These are phyloP conservation scores for Staphylotrichum tortipilum DNA, from an alignment of 495 filamentous ascomycete species.

Conservation along the genomic window DNA sequence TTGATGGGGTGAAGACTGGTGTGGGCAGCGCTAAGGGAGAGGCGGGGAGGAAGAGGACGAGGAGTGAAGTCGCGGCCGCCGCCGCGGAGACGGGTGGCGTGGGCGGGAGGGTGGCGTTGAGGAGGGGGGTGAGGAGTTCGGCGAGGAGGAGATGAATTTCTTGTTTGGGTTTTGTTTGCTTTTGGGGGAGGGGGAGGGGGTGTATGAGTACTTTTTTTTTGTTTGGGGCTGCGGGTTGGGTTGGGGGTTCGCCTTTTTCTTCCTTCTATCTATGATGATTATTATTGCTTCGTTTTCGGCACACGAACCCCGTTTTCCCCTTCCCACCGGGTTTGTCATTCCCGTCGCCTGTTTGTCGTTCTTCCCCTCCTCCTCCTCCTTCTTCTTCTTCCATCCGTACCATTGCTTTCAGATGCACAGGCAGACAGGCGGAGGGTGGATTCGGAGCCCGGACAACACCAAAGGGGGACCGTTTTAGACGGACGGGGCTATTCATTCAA, in stretches of 20 bases:
- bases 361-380: neutral
- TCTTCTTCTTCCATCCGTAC: neutral
- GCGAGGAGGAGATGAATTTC: slow-evolving; percentile 1
- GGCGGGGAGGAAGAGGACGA: neutral
- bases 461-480: too few relatives aligned
- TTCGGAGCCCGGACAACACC: too few relatives aligned
- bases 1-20: neutral
- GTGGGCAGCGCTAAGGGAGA: neutral
- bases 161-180: neutral
- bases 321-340: too few relatives aligned
- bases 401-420: too few relatives aligned
- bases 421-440: too few relatives aligned
- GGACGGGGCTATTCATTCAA: too few relatives aligned
- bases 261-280: too few relatives aligned
- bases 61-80: neutral
- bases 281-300: too few relatives aligned
- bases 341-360: too few relatives aligned
- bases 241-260: neutral
- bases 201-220: neutral
- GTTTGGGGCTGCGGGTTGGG: neutral
- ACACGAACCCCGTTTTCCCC: too few relatives aligned
- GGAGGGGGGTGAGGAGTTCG: slow-evolving; percentile 2
- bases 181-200: neutral
- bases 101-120: neutral
- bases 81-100: neutral